These are phyloP conservation scores for Vicia faba DNA, from an alignment of 306 rosid species.

Conservation along the genomic window DNA sequence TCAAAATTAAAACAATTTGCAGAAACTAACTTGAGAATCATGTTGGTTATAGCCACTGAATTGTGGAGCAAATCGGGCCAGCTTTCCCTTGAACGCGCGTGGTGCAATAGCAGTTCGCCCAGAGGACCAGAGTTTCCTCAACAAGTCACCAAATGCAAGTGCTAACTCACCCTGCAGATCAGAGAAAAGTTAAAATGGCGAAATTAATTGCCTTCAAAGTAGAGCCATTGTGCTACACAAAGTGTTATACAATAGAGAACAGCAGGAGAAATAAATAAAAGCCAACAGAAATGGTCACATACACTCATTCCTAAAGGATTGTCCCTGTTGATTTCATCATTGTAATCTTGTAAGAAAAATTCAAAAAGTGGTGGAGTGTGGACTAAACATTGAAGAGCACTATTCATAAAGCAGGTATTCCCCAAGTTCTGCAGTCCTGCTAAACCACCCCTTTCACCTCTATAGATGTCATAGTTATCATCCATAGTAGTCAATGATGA, in stretches of 20 bases:
- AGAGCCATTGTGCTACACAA: conserved; percentile 18
- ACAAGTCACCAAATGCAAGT: conserved; percentile 87
- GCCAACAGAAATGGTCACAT: conserved; percentile 44
- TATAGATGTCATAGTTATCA: conserved; percentile 55
- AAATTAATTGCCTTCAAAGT: conserved; percentile 29
- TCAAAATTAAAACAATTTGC: conserved; percentile 18
- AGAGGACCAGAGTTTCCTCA: conserved; percentile 95
- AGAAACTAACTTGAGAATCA: conserved; percentile 89
- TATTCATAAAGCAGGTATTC: conserved; percentile 98
- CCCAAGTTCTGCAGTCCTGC: conserved; percentile 98
- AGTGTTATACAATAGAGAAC: conserved; percentile 21
- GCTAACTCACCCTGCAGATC: conserved; percentile 94
- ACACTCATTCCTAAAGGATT: conserved; percentile 98
- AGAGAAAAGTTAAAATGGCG: conserved; percentile 32
- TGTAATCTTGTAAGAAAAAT: conserved; percentile 91
- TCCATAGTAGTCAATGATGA: conserved; percentile 64
- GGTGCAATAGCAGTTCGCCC: conserved; percentile 86
- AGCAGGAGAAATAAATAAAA: conserved; percentile 15
- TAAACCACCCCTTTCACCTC: conserved; percentile 81
- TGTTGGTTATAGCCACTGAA: conserved; percentile 99
- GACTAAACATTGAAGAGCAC: conserved; percentile 90
- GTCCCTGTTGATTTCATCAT: conserved; percentile 82
- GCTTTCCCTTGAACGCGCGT: conserved; percentile 87
- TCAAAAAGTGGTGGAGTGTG: conserved; percentile 87
- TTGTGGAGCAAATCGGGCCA: conserved; percentile 98